Conservation (phyloP, 2,329 filamentous ascomycete species). For the Curvularia verruculosa region DNA sequence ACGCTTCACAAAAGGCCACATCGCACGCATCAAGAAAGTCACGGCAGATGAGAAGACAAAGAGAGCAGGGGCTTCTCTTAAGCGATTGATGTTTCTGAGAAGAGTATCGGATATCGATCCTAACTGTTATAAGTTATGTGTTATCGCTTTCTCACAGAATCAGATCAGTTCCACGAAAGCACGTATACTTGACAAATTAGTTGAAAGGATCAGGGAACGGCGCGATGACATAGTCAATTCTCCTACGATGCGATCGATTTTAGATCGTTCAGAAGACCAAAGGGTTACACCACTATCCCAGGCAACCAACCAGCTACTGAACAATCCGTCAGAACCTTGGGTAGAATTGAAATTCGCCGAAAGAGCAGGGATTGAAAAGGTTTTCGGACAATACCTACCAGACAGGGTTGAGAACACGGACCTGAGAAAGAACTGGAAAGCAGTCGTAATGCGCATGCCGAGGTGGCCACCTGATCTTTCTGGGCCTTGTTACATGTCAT, state of each 20-base stretch:
- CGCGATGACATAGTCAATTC: not conserved
- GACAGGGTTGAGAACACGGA: constrained; percentile 1
- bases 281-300: not conserved
- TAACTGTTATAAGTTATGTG: not conserved
- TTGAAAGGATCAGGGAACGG: not conserved
- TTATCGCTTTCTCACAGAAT: constrained; percentile 2
- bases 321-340: not conserved
- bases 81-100: not conserved
- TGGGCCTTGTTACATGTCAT: constrained; percentile 1
- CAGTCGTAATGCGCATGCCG: not conserved
- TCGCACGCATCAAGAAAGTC: not conserved
- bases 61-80: not conserved
- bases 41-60: not conserved
- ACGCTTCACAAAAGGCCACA: not conserved
- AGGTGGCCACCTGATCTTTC: not conserved
- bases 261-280: not conserved
- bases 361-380: not conserved
- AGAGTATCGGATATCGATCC: not conserved
- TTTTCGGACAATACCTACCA: constrained; percentile 1
- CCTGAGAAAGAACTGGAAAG: not conserved
- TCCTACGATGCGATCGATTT: not conserved
- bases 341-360: not conserved
- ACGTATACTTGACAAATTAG: not conserved
- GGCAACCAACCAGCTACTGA: not conserved
- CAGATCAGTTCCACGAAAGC: not conserved